Evolutionary conservation across 371 early-diverging fungal genomes (phyloP), one percentile per base, ranked within the genome.

Genomic region (Mucor irregularis): DNA sequence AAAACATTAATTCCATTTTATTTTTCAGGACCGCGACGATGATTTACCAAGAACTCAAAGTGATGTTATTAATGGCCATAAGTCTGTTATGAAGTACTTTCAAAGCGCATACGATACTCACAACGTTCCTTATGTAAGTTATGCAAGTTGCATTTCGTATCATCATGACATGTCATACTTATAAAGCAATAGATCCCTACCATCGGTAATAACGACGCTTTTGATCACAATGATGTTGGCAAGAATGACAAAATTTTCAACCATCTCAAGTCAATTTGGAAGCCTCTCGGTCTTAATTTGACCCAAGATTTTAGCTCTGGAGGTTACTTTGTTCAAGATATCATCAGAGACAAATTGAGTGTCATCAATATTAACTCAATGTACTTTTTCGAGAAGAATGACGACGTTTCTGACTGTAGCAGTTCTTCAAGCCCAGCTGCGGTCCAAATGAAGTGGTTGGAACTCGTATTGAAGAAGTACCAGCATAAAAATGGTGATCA

Each of bases 201-300:
- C 2, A 69, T 80, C 49, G 80, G 80, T 28, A 80, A 80, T 49
- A 73, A 75, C 22, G 80, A 80, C 50, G 62, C 34, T 13, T 59
- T 64, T 21, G 49, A 47, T 5, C 70, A 75, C 42, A 62, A 78
- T 22, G 49, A 65, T 21, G 42, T 71, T 19, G 45, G 13, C 5
- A 29, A 58, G 10, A 62, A 69, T 1, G 66, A 72, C 31, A 39
- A 56, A 3, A 62, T 60, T 19, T 65, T 69, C 25, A 49, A 44
- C 13, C 64, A 35, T 14, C 61, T 70, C 5, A 28, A 62, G n/a
- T 16, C 39, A 6, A 53, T 70, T 9, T 74, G 71, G 71, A 13
- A 56, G 8, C 66, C 68, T 22, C 55, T 74, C 3, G 33, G 49
- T 0, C 46, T 74, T 19, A 66, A 74, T 39, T 45, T 74, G 33